Percentiles rank a stretch among this genome's conserved stretches.
Evolutionary conservation across 1,139 yeast species (phyloP).

Genomic region (Arxiozyma telluris): DNA sequence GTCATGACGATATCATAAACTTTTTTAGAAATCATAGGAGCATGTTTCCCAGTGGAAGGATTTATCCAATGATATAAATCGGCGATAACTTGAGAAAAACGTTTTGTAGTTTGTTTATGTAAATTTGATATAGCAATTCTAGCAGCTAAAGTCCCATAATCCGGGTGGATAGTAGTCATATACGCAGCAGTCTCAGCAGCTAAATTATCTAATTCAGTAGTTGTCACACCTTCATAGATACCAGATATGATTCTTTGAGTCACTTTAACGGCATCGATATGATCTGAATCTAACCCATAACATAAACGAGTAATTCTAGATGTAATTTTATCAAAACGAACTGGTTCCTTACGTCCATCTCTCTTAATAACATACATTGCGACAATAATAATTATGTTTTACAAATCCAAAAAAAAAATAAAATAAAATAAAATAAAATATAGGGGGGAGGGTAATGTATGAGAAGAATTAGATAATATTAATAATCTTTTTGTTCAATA

Average conservation of each 20-base stretch:
- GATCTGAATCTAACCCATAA: constrained; percentile 74
- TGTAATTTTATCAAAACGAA: constrained; percentile 68
- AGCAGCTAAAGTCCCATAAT: constrained; percentile 89
- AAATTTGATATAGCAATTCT: constrained; percentile 86
- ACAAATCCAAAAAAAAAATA: too few relatives aligned
- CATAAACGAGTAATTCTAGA: constrained; percentile 61
- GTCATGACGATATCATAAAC: constrained; percentile 51
- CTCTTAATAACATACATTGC: constrained; percentile 35
- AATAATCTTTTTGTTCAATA: neutral
- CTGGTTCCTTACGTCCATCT: constrained; percentile 82
- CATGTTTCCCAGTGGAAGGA: constrained; percentile 59
- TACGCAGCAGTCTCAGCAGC: constrained; percentile 97
- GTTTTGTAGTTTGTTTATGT: constrained; percentile 84
- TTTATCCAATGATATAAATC: constrained; percentile 57
- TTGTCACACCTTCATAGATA: constrained; percentile 92
- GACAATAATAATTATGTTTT: neutral
- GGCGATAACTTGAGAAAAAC: constrained; percentile 64
- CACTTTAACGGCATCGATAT: constrained; percentile 81
- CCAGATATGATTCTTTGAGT: constrained; percentile 87
- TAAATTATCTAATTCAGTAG: constrained; percentile 86
- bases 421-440: too few relatives aligned
- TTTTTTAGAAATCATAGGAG: constrained; percentile 52
- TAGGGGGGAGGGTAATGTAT: too few relatives aligned
- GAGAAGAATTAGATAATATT: too few relatives aligned
- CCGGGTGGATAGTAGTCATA: constrained; percentile 95